These are phyloP conservation scores for Heliamphora exappendiculata DNA, from an alignment of 148 eudicot species.

Conservation along the genomic window DNA sequence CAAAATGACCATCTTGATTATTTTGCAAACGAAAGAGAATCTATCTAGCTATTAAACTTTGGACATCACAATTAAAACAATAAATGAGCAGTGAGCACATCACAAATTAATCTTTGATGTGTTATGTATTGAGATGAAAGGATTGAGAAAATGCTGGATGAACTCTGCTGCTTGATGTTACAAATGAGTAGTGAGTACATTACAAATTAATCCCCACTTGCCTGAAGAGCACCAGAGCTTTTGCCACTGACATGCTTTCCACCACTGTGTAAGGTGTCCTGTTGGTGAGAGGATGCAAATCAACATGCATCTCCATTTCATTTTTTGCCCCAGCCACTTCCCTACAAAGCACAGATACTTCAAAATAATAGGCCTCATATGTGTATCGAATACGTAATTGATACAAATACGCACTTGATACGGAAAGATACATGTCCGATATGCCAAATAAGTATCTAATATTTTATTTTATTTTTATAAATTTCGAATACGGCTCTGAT, in stretches of 20 bases:
- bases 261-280: constrained; percentile 75
- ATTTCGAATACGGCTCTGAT: too few species aligned
- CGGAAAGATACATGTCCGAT: too few species aligned
- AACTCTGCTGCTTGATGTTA: constrained; percentile 64
- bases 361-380: too few species aligned
- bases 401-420: too few species aligned
- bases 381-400: too few species aligned
- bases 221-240: constrained; percentile 85
- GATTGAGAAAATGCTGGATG: background rate
- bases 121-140: background rate
- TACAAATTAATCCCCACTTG: constrained; percentile 78
- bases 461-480: too few species aligned
- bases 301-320: constrained; percentile 80
- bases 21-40: background rate
- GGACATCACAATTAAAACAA: background rate
- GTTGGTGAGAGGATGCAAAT: constrained; percentile 75
- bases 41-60: background rate
- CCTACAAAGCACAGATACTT: too few species aligned
- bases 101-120: background rate
- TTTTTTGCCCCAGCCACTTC: constrained; percentile 53
- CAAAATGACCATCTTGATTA: background rate
- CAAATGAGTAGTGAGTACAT: constrained; percentile 74
- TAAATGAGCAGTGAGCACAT: too few species aligned
- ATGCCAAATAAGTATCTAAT: too few species aligned
- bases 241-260: constrained; percentile 78